These are phyloP conservation scores for Pelargonium australe DNA, from an alignment of 441 rosid species.

Conservation along the genomic window DNA sequence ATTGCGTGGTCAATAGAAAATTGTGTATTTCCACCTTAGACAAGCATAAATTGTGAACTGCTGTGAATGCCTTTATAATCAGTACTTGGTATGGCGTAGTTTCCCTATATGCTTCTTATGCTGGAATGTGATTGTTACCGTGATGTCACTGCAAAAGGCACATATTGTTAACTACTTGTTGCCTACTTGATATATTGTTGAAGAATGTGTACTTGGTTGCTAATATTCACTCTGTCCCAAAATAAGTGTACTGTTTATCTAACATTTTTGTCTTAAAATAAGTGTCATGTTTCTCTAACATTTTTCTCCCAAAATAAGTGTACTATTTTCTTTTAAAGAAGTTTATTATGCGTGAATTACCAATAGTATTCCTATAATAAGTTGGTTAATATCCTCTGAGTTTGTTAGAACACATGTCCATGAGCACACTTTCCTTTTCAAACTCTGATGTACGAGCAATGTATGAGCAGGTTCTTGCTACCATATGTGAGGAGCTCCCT, in stretches of 20 bases:
- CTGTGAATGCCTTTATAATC: neutral
- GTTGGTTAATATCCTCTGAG: no score
- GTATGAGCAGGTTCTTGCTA: slow-evolving; percentile 69
- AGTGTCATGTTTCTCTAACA: no score
- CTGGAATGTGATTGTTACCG: neutral
- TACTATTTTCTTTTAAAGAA: no score
- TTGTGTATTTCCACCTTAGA: neutral
- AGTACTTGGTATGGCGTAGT: neutral
- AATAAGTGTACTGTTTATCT: no score
- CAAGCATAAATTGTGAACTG: neutral
- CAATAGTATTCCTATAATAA: no score
- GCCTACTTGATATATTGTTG: no score
- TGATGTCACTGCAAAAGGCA: neutral
- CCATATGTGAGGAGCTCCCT: slow-evolving; percentile 78
- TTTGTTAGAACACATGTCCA: no score
- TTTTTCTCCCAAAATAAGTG: no score
- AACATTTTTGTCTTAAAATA: no score
- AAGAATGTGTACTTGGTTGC: neutral
- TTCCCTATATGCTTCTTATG: neutral
- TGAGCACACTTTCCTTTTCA: neutral
- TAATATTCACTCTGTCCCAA: no score
- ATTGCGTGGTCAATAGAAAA: neutral
- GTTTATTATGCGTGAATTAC: no score
- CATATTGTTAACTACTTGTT: no score
- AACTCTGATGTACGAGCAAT: neutral